Percentiles rank a stretch among this genome's conserved stretches.
These are phyloP conservation scores for Reutealis trisperma DNA, from an alignment of 345 rosid genomes.

Conservation along the genomic window DNA sequence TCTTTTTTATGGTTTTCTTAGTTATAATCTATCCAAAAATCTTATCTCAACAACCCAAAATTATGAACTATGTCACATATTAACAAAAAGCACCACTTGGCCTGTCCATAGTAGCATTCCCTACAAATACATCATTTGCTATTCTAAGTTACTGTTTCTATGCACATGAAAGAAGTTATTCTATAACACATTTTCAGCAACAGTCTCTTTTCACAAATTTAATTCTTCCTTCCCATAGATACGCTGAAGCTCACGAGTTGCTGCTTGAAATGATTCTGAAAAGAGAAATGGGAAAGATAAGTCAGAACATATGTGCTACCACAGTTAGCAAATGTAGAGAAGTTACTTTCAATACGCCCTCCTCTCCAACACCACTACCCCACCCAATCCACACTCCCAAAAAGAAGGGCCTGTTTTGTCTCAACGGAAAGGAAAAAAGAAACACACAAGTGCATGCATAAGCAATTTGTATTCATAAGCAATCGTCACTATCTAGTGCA, in stretches of 20 bases:
- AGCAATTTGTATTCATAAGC: too few species aligned
- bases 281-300: background rate
- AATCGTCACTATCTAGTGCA: background rate
- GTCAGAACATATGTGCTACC: too few species aligned
- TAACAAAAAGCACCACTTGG: background rate
- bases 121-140: background rate
- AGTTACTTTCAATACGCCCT: too few species aligned
- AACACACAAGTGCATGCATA: too few species aligned
- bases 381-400: too few species aligned
- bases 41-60: slow-evolving; percentile 1
- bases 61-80: background rate
- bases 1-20: background rate
- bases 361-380: too few species aligned
- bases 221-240: slow-evolving; percentile 81
- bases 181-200: slow-evolving; percentile 11
- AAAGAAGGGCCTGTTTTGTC: too few species aligned
- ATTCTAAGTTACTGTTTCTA: slow-evolving; percentile 7
- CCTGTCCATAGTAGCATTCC: background rate
- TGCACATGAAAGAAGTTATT: slow-evolving; percentile 18
- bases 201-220: slow-evolving; percentile 30
- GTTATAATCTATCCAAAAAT: background rate
- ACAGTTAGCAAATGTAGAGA: too few species aligned
- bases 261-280: slow-evolving; percentile 85
- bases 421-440: too few species aligned
- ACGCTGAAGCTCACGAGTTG: slow-evolving; percentile 88